Conservation (phyloP, 352 stramenopile species). For the Phytopythium oedochilum region DNA sequence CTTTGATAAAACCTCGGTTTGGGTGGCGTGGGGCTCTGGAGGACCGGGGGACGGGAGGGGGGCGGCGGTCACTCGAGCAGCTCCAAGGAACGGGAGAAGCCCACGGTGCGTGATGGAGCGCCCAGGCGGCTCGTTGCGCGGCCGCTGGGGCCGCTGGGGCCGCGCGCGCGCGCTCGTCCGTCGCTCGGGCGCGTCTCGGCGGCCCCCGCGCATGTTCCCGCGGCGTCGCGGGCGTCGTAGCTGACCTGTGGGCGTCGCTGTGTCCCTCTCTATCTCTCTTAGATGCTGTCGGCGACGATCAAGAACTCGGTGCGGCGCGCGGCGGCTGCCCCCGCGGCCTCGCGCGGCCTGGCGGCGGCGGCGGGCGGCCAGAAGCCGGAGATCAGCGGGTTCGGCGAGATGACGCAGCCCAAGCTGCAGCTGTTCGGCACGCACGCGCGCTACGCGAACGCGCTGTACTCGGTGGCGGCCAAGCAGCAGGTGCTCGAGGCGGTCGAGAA, state of each 20-base stretch:
- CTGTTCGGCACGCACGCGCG: conserved; percentile 95
- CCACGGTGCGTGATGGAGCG: neutral
- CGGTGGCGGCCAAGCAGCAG: conserved; percentile 90
- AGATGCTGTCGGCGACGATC: conserved; percentile 72
- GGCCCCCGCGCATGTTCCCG: neutral
- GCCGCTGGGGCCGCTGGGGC: neutral
- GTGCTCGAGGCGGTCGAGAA: conserved; percentile 80
- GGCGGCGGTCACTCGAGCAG: neutral
- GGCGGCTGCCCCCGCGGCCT: conserved; percentile 19
- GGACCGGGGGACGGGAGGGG: neutral
- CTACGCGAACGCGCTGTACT: conserved; percentile 97
- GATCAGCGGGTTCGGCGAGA: conserved; percentile 71
- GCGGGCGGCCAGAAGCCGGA: conserved; percentile 43
- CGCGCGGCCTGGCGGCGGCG: conserved; percentile 30
- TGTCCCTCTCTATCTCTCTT: no score
- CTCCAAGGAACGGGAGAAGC: neutral
- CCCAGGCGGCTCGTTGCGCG: neutral
- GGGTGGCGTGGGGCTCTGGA: neutral
- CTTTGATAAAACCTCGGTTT: neutral
- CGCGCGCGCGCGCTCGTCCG: neutral
- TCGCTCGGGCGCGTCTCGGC: neutral
- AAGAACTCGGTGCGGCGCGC: conserved; percentile 59
- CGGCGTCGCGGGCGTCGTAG: neutral
- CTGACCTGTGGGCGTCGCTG: neutral
- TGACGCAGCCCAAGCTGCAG: conserved; percentile 89